phyloP scores from a whole-genome alignment of 2,329 filamentous ascomycete genomes.

The Cordyceps militaris region DNA sequence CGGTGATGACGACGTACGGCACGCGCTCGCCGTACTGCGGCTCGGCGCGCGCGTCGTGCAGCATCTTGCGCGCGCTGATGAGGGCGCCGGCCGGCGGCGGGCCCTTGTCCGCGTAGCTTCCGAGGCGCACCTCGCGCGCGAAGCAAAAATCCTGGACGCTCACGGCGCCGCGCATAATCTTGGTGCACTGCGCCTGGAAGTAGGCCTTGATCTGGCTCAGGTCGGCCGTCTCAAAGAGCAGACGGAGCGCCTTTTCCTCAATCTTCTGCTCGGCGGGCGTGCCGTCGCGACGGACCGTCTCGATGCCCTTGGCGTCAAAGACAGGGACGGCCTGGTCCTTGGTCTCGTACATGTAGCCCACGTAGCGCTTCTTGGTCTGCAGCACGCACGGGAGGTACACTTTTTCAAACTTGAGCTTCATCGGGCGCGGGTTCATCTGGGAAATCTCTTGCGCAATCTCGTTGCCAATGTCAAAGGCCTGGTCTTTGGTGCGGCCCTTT shows the following conservation, averaged over 20 bases:
- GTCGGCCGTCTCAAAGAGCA: constrained; percentile 85
- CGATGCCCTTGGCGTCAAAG: constrained; percentile 97
- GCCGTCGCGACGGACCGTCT: constrained; percentile 91
- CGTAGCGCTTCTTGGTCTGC: constrained; percentile 94
- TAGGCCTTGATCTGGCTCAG: constrained; percentile 82
- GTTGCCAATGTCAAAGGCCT: constrained; percentile 87
- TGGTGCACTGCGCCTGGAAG: constrained; percentile 82
- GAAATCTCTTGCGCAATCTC: constrained; percentile 88
- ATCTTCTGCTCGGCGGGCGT: constrained; percentile 96
- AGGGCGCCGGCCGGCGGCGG: constrained; percentile 79
- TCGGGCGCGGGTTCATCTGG: constrained; percentile 77
- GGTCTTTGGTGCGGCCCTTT: constrained; percentile 74
- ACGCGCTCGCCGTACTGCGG: constrained; percentile 94
- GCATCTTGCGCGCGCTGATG: constrained; percentile 80
- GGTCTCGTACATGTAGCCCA: constrained; percentile 93
- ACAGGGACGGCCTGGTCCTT: constrained; percentile 69
- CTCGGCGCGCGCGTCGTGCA: constrained; percentile 76
- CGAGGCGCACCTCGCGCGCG: constrained; percentile 82
- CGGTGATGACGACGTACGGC: constrained; percentile 87
- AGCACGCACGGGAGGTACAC: constrained; percentile 94
- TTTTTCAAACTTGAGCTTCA: constrained; percentile 98
- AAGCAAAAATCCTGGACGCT: constrained; percentile 96
- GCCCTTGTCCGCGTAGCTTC: constrained; percentile 72
- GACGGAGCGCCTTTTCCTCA: constrained; percentile 81
- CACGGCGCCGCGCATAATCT: constrained; percentile 84